Base-by-base conservation (phyloP, 2,329 filamentous ascomycete species). In the Aureobasidium pullulans region DNA sequence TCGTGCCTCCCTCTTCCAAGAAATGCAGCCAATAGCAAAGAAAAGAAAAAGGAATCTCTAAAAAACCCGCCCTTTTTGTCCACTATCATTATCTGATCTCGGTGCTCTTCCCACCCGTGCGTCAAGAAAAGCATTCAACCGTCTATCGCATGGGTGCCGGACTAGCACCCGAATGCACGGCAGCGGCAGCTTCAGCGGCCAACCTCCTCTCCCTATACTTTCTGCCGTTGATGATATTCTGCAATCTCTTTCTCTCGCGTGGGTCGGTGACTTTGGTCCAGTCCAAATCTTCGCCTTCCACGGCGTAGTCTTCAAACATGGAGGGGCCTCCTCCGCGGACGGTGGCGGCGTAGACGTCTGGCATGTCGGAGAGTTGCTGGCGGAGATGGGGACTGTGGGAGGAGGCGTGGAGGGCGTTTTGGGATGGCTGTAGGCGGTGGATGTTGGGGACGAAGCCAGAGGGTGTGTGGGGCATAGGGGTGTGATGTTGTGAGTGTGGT, bases 151-250 rank as follows among this genome's bases (percentile, higher is more conserved):
- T 44, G 19, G 54, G 54, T 15, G 43, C 54, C 8, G 54, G 54
- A 48, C 54, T 57, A 16, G 32, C 39, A 11, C 47, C 57, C 6
- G 47, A 39, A 11, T 28, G 28, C n/a, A 15, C 32, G 4, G 57
- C 57, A 19, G 57, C 57, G 9, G 57, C 57, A 23, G 57, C 57
- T 28, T 59, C 57, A 15, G 50, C 52, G 3, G 70, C 70, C 15
- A 73, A 62, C 40, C 71, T 62, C 9, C 71, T 64, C 64, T 73
- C 71, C 16, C 71, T 67, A 56, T 73, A 73, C 64, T 73, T 73
- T 10, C 71, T 65, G n/a, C 71, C 71, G 56, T 73, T 73, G 64
- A 73, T 73, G 53, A 73, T 73, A 37, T 73, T 73, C 62, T 73
- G 71, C 56, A 73, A 49, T 5, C 71, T 66, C 57, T 73, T 73